Conservation (phyloP, 805 yeast species). For the Saccharomycopsis fodiens region DNA sequence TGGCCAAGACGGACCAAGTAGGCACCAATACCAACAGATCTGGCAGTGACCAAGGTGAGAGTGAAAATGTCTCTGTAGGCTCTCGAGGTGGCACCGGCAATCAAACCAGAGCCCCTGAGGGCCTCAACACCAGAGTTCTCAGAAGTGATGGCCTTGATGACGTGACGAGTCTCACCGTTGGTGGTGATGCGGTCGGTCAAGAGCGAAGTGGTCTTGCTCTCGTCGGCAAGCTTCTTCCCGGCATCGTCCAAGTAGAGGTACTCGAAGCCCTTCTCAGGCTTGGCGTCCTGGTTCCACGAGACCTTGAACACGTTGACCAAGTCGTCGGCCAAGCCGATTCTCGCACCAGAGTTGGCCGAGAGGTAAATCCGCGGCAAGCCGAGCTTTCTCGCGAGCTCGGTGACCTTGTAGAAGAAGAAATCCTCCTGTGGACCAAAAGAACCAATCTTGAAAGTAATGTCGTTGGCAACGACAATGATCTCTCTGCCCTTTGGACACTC, state of each 20-base stretch:
- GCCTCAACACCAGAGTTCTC: conserved; percentile 99
- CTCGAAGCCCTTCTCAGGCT: conserved; percentile 80
- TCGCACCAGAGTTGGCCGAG: conserved; percentile 98
- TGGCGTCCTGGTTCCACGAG: conserved; percentile 77
- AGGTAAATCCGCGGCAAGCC: conserved; percentile 95
- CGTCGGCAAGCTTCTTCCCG: conserved; percentile 48
- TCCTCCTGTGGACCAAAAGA: conserved; percentile 98
- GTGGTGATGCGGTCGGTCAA: conserved; percentile 75
- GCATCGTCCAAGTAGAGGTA: conserved; percentile 78
- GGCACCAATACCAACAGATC: conserved; percentile 99
- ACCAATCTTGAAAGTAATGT: conserved; percentile 96
- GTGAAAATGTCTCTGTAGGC: conserved; percentile 98
- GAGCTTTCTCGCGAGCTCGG: conserved; percentile 80
- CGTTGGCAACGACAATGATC: conserved; percentile 89
- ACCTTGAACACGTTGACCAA: conserved; percentile 82
- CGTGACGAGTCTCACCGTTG: conserved; percentile 73
- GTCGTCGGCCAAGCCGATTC: conserved; percentile 98
- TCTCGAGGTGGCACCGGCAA: conserved; percentile 97
- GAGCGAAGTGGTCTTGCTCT: conserved; percentile 50
- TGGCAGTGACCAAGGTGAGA: conserved; percentile 95
- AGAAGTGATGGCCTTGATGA: conserved; percentile 83
- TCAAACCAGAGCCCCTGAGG: conserved; percentile 94
- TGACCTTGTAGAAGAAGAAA: conserved; percentile 81
- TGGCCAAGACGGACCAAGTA: conserved; percentile 96
- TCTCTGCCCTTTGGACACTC: conserved; percentile 97